These are phyloP conservation scores for Metschnikowia shivogae DNA, from an alignment of 805 yeast species.

Conservation along the genomic window DNA sequence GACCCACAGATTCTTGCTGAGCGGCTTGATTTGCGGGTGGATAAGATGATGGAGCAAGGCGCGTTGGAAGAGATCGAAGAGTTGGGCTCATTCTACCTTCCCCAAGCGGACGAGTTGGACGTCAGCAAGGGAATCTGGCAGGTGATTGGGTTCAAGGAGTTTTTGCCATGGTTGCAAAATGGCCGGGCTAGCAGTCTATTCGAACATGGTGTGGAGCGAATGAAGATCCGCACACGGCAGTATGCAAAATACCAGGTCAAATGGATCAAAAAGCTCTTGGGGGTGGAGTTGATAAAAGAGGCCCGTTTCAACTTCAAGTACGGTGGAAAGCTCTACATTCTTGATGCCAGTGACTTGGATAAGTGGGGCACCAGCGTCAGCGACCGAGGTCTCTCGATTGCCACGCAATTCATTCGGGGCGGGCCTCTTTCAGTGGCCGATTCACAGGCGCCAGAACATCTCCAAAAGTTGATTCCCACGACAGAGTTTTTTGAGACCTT, in stretches of 20 bases:
- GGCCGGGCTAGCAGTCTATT: slow-evolving; percentile 21
- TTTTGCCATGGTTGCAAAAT: slow-evolving; percentile 60
- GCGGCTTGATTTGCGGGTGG: slow-evolving; percentile 77
- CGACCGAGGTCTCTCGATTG: slow-evolving; percentile 50
- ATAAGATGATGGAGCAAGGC: slow-evolving; percentile 71
- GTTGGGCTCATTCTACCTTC: slow-evolving; percentile 45
- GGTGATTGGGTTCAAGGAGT: slow-evolving; percentile 90
- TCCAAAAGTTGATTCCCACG: slow-evolving; percentile 25
- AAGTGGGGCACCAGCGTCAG: slow-evolving; percentile 59
- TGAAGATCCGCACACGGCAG: slow-evolving; percentile 81
- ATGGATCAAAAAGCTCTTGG: slow-evolving; percentile 76
- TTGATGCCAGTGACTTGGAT: slow-evolving; percentile 72
- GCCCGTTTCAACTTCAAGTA: slow-evolving; percentile 41
- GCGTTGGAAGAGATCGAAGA: slow-evolving; percentile 65
- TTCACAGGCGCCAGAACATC: slow-evolving; percentile 26
- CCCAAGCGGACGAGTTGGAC: slow-evolving; percentile 37
- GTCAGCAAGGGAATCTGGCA: slow-evolving; percentile 84
- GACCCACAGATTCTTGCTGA: slow-evolving; percentile 51
- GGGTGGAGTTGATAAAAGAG: slow-evolving; percentile 55
- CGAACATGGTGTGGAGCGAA: slow-evolving; percentile 54
- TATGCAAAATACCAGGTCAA: slow-evolving; percentile 87
- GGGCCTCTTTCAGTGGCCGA: slow-evolving; percentile 26
- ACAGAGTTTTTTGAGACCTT: slow-evolving; percentile 16
- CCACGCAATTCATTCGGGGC: slow-evolving; percentile 30
- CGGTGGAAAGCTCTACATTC: slow-evolving; percentile 61